These are phyloP conservation scores for Yarrowia sp. DNA, from an alignment of 805 yeast species.

Conservation along the genomic window DNA sequence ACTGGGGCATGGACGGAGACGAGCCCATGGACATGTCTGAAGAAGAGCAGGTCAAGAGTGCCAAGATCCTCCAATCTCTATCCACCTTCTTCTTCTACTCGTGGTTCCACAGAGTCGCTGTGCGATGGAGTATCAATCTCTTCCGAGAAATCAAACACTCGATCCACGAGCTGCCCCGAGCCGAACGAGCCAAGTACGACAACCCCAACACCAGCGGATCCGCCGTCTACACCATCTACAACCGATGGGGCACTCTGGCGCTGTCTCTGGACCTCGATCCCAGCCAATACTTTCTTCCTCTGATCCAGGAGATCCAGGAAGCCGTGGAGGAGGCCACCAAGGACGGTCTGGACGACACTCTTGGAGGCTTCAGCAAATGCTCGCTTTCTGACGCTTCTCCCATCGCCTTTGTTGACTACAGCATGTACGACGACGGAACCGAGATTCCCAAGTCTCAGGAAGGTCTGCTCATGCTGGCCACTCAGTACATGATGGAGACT, in stretches of 20 bases:
- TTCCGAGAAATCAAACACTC: constrained; percentile 36
- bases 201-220: constrained; percentile 1
- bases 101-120: constrained; percentile 36
- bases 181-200: constrained; percentile 17
- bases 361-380: constrained; percentile 6
- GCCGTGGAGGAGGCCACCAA: not conserved
- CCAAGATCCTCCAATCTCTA: constrained; percentile 61
- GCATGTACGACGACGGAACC: not conserved
- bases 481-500: constrained; percentile 36
- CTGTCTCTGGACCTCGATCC: constrained; percentile 21
- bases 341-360: not conserved
- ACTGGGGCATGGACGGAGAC: constrained; percentile 44
- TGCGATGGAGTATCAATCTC: constrained; percentile 37
- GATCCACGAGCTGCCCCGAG: constrained; percentile 14
- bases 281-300: not conserved
- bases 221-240: constrained; percentile 3
- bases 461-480: constrained; percentile 38
- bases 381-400: constrained; percentile 9
- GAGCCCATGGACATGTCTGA: constrained; percentile 38
- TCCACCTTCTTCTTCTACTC: constrained; percentile 52
- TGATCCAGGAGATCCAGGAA: constrained; percentile 4
- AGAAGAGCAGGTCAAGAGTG: constrained; percentile 48
- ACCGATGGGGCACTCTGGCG: constrained; percentile 22
- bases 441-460: constrained; percentile 33
- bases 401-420: constrained; percentile 2